Percentiles rank a stretch among this genome's conserved stretches.
These are phyloP conservation scores for Cryphonectria parasitica DNA, from an alignment of 2,329 filamentous ascomycete species.

Conservation along the genomic window DNA sequence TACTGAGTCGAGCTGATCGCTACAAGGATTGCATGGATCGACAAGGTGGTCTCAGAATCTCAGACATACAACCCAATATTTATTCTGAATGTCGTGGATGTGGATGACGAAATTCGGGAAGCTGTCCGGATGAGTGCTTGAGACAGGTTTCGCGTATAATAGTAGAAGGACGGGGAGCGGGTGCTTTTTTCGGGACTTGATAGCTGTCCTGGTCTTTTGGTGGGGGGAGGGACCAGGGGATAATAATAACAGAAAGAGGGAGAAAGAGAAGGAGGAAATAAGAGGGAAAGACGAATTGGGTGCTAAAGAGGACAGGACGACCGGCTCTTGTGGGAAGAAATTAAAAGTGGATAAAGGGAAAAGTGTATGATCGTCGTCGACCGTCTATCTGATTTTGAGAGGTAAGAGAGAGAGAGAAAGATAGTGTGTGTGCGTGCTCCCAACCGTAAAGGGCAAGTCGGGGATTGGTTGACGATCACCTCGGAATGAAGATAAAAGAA, in stretches of 20 bases:
- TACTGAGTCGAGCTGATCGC: neutral
- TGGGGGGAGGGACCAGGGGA: neutral
- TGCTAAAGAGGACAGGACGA: neutral
- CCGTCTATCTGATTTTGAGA: neutral
- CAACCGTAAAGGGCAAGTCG: neutral
- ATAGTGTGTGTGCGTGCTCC: neutral
- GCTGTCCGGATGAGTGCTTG: constrained; percentile 12
- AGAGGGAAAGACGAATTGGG: neutral
- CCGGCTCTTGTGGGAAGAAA: neutral
- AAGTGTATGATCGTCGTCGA: neutral
- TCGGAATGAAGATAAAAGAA: neutral
- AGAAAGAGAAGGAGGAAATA: neutral
- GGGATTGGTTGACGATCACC: neutral
- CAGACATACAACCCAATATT: constrained; percentile 22
- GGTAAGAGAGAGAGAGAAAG: neutral
- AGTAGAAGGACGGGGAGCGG: neutral
- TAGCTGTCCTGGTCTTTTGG: neutral
- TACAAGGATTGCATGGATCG: neutral
- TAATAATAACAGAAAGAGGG: neutral
- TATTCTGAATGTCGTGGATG: constrained; percentile 19
- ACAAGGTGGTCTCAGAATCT: constrained; percentile 24
- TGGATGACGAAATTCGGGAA: constrained; percentile 13
- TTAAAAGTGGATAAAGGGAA: neutral
- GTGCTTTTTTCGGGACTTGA: constrained; percentile 1
- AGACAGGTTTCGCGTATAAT: constrained; percentile 26